A percentile compares a stretch with the other conserved stretches of the same genome.
These are phyloP conservation scores for Rosa chinensis DNA, from an alignment of 306 rosid genomes.

Conservation along the genomic window DNA sequence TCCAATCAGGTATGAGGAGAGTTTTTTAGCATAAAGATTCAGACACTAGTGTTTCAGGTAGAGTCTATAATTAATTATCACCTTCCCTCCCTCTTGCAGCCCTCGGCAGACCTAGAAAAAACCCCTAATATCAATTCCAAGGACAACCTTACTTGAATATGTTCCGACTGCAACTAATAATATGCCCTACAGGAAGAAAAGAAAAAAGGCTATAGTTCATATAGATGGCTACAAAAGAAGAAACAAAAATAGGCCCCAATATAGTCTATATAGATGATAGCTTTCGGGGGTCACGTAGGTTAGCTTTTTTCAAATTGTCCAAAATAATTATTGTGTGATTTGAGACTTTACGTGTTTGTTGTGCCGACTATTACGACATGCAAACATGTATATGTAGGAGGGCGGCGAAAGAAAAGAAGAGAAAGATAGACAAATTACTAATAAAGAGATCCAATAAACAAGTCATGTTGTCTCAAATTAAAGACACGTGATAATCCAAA, in stretches of 20 bases:
- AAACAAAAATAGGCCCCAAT: neutral
- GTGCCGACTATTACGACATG: no score
- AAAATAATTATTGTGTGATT: no score
- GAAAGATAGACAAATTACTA: no score
- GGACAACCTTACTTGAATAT: neutral
- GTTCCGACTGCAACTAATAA: neutral
- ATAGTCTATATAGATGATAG: neutral
- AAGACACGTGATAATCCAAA: no score
- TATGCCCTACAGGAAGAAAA: neutral
- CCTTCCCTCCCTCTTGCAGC: neutral
- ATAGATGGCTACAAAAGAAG: neutral
- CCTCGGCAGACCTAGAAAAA: neutral
- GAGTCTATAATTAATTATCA: neutral
- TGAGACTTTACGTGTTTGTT: no score
- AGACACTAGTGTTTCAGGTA: neutral
- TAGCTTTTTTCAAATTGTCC: no score
- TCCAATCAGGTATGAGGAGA: neutral
- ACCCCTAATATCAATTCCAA: neutral
- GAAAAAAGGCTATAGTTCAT: neutral
- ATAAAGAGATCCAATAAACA: no score
- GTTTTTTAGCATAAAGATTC: neutral
- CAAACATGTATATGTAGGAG: no score
- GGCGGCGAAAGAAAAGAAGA: no score
- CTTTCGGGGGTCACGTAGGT: neutral
- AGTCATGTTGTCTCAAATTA: no score